Percentiles rank a stretch among this genome's conserved stretches.
Evolutionary conservation across 2,329 filamentous ascomycete genomes (phyloP).

Genomic region (Alternaria metachromatica): DNA sequence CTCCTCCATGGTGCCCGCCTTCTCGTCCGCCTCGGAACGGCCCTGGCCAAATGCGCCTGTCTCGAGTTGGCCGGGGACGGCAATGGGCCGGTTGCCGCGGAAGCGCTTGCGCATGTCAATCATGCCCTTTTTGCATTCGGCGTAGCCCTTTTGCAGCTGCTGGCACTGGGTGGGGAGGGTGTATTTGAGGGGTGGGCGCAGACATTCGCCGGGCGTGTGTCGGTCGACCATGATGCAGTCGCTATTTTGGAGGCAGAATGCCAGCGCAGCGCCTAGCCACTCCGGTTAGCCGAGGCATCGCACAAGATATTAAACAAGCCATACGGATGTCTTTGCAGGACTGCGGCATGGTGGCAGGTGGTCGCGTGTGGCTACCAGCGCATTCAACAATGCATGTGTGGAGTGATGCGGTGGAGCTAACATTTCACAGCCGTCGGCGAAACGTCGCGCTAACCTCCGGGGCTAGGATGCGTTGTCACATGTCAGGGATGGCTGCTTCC

Average conservation of each 20-base stretch:
- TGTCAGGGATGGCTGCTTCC: constrained; percentile 15
- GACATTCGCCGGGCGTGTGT: constrained; percentile 84
- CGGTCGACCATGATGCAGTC: constrained; percentile 96
- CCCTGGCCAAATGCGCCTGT: constrained; percentile 43
- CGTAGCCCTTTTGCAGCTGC: constrained; percentile 87
- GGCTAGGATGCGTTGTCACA: constrained; percentile 23
- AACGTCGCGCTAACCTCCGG: constrained; percentile 16
- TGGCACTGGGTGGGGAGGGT: constrained; percentile 87
- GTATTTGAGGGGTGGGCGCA: constrained; percentile 80
- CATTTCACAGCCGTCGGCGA: not conserved
- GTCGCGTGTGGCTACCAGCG: not conserved
- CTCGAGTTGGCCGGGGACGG: constrained; percentile 41
- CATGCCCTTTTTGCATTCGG: constrained; percentile 94
- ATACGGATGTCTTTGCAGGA: constrained; percentile 96
- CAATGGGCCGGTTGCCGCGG: constrained; percentile 87
- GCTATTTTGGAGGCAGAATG: constrained; percentile 92
- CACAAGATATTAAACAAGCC: constrained; percentile 39
- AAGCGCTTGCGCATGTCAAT: constrained; percentile 99
- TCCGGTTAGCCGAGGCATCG: not conserved
- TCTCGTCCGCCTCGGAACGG: constrained; percentile 38
- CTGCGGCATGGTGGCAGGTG: constrained; percentile 72
- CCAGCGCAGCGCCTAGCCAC: constrained; percentile 80
- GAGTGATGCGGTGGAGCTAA: constrained; percentile 13
- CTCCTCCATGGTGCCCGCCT: constrained; percentile 46
- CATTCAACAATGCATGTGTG: constrained; percentile 5